Evolutionary conservation across 306 rosid genomes (phyloP).

Genomic region (Castanea mollissima): DNA sequence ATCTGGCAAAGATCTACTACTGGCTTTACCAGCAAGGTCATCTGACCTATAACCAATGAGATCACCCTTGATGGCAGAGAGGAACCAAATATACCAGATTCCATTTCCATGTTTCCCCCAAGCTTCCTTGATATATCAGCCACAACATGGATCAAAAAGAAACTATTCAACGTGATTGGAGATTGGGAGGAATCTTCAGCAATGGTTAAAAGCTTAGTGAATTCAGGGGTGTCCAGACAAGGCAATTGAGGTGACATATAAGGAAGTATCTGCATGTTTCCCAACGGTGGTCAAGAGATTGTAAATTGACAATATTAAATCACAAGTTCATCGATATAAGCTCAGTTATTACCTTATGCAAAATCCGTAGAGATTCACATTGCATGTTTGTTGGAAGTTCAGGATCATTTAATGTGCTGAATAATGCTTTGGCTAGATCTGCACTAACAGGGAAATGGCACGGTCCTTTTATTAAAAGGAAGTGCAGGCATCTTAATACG

Average conservation of each 20-base stretch:
- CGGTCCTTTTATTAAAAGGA: slow-evolving; percentile 42
- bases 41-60: slow-evolving; percentile 45
- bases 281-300: slow-evolving; percentile 15
- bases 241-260: slow-evolving; percentile 17
- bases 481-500: slow-evolving; percentile 57
- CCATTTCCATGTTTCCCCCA: slow-evolving; percentile 17
- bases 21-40: slow-evolving; percentile 32
- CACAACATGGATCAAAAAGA: slow-evolving; percentile 34
- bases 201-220: slow-evolving; percentile 34
- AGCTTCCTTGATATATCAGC: slow-evolving; percentile 38
- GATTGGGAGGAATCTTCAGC: slow-evolving; percentile 33
- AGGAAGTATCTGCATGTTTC: slow-evolving; percentile 43
- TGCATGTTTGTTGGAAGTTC: slow-evolving; percentile 34
- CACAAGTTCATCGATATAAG: background rate
- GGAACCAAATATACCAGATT: slow-evolving; percentile 15
- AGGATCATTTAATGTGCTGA: slow-evolving; percentile 34
- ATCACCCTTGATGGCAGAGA: slow-evolving; percentile 38
- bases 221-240: slow-evolving; percentile 23
- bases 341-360: slow-evolving; percentile 42
- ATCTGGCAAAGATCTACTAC: slow-evolving; percentile 26
- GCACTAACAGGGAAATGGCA: slow-evolving; percentile 24
- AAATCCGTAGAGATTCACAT: slow-evolving; percentile 32
- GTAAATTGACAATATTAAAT: slow-evolving; percentile 9
- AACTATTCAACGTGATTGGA: slow-evolving; percentile 21
- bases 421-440: slow-evolving; percentile 20